Conservation (phyloP, 2,329 filamentous ascomycete species). For the Botrytis fabae region DNA sequence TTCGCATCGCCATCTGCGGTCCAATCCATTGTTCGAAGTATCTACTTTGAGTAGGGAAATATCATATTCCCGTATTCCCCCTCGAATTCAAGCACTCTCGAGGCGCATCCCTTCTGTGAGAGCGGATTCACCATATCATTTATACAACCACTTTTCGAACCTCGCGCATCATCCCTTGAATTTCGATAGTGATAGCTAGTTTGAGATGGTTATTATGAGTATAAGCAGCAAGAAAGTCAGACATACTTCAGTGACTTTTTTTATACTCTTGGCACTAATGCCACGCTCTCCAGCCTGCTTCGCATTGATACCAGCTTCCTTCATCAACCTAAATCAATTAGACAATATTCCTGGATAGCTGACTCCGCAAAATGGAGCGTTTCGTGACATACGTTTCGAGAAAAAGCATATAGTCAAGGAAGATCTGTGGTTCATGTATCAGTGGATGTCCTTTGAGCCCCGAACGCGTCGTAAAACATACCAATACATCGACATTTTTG, state of each 20-base stretch:
- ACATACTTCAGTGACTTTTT: constrained; percentile 73
- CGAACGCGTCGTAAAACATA: constrained; percentile 47
- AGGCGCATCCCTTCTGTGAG: background rate
- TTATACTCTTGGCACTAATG: constrained; percentile 73
- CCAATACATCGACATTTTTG: constrained; percentile 84
- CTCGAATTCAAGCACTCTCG: background rate
- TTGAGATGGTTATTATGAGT: constrained; percentile 5
- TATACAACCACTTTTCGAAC: background rate
- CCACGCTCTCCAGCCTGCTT: constrained; percentile 72
- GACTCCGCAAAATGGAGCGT: background rate
- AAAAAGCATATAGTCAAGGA: constrained; percentile 80
- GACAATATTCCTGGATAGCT: background rate
- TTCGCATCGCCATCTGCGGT: background rate
- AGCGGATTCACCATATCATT: background rate
- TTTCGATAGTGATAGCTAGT: constrained; percentile 19
- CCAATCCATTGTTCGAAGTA: background rate
- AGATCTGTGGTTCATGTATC: constrained; percentile 60
- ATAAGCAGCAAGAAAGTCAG: background rate
- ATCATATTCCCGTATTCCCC: background rate
- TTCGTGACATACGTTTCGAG: constrained; percentile 59
- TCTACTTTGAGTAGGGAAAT: background rate
- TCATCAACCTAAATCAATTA: constrained; percentile 61
- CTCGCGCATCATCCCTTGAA: constrained; percentile 21
- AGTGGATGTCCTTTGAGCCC: constrained; percentile 22
- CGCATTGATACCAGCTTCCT: constrained; percentile 74